A percentile compares a stretch with the other conserved stretches of the same genome.
Conservation (phyloP, 352 stramenopile genomes). For the Sclerospora graminicola region DNA sequence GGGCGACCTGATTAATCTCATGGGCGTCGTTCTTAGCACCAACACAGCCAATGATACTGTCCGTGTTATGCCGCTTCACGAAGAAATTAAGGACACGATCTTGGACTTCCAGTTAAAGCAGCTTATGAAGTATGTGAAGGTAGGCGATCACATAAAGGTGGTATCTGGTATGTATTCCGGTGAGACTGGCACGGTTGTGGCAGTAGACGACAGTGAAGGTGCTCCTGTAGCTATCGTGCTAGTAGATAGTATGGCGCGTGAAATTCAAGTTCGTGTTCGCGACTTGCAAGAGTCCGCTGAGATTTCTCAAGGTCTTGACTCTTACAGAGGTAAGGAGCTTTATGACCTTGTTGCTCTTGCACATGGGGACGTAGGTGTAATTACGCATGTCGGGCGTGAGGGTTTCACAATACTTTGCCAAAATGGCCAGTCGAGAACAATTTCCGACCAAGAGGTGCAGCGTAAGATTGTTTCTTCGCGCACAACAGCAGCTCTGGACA, state of each 20-base stretch:
- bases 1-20: constrained; percentile 83
- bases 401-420: constrained; percentile 83
- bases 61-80: constrained; percentile 82
- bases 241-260: constrained; percentile 84
- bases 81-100: constrained; percentile 88
- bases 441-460: constrained; percentile 85
- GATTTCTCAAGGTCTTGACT: constrained; percentile 82
- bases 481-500: constrained; percentile 76
- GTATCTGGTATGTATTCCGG: constrained; percentile 83
- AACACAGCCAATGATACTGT: constrained; percentile 84
- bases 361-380: constrained; percentile 84
- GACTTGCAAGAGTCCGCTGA: constrained; percentile 85
- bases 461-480: constrained; percentile 79
- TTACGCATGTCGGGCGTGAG: constrained; percentile 85
- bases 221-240: constrained; percentile 82
- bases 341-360: constrained; percentile 84
- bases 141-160: constrained; percentile 89
- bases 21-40: constrained; percentile 84
- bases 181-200: constrained; percentile 84
- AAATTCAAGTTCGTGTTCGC: constrained; percentile 86
- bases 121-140: constrained; percentile 87
- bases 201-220: constrained; percentile 75
- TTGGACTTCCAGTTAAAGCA: constrained; percentile 85
- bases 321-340: constrained; percentile 84
- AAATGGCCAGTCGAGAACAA: constrained; percentile 71